phyloP scores from a whole-genome alignment of 345 rosid genomes.

The Pistacia vera region DNA sequence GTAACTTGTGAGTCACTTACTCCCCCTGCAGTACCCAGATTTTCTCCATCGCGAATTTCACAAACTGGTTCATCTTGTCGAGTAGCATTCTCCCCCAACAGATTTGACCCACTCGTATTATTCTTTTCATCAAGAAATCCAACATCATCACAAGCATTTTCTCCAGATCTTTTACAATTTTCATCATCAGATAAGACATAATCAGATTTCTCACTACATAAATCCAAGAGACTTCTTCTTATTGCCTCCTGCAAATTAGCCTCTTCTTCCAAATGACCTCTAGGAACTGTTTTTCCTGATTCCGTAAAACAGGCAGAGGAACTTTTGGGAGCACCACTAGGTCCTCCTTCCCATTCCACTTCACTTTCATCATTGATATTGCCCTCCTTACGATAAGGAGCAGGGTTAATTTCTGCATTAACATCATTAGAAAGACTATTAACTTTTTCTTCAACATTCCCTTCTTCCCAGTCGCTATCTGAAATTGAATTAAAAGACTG shows the following conservation, averaged over 20 bases:
- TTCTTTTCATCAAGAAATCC: constrained; percentile 30
- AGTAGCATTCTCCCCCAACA: constrained; percentile 15
- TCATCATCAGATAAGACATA: constrained; percentile 21
- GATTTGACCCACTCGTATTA: constrained; percentile 23
- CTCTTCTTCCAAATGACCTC: constrained; percentile 75
- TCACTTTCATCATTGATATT: constrained; percentile 51
- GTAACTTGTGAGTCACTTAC: constrained; percentile 28
- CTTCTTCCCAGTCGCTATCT: constrained; percentile 80
- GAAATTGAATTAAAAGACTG: constrained; percentile 49
- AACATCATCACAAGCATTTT: constrained; percentile 23
- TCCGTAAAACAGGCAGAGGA: constrained; percentile 25
- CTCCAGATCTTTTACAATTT: constrained; percentile 19
- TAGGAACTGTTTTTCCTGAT: constrained; percentile 44
- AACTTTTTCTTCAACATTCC: constrained; percentile 31
- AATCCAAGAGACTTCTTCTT: constrained; percentile 76
- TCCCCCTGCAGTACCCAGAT: constrained; percentile 24
- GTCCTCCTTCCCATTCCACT: constrained; percentile 74
- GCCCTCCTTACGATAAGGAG: constrained; percentile 25
- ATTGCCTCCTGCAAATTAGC: constrained; percentile 87
- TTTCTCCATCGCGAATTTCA: constrained; percentile 33
- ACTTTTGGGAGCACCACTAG: constrained; percentile 29
- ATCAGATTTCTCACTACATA: constrained; percentile 30
- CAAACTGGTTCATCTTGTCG: constrained; percentile 20
- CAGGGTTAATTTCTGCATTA: constrained; percentile 33
- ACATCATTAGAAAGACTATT: constrained; percentile 26